Conservation (phyloP, 139 green algal species). For the Closterium sp. region DNA sequence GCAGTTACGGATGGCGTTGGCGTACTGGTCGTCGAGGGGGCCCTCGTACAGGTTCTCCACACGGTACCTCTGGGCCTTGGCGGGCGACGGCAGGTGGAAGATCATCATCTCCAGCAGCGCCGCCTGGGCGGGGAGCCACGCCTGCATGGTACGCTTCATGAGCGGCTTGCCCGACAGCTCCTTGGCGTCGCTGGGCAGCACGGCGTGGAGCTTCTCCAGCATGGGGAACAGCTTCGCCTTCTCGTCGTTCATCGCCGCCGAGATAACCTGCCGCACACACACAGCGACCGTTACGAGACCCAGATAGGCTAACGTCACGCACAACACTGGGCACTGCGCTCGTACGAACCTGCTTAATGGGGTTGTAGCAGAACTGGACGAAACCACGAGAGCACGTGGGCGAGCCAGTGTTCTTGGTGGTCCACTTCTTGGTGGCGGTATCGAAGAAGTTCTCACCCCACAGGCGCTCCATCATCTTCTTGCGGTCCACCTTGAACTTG, state of each 20-base stretch:
- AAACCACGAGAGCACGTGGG: slow-evolving; percentile 93
- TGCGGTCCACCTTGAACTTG: slow-evolving; percentile 91
- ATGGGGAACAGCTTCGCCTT: slow-evolving; percentile 94
- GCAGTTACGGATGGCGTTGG: slow-evolving; percentile 90
- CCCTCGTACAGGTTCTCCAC: slow-evolving; percentile 97
- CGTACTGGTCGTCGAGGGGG: slow-evolving; percentile 93
- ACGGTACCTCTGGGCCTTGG: slow-evolving; percentile 91
- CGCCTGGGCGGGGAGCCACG: slow-evolving; percentile 86
- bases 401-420: slow-evolving; percentile 85
- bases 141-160: slow-evolving; percentile 78
- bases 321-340: too few species aligned
- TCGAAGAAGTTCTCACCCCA: slow-evolving; percentile 99
- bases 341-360: slow-evolving; percentile 69
- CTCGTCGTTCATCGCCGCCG: slow-evolving; percentile 92
- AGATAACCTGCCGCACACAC: slow-evolving; percentile 77
- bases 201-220: slow-evolving; percentile 87
- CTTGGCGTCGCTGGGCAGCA: slow-evolving; percentile 89
- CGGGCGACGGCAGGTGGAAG: slow-evolving; percentile 70
- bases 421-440: slow-evolving; percentile 96
- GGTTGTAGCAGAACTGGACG: slow-evolving; percentile 97
- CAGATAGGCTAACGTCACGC: too few species aligned
- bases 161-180: slow-evolving; percentile 94
- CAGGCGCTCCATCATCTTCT: slow-evolving; percentile 93
- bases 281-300: too few species aligned
- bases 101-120: slow-evolving; percentile 99